phyloP scores from a whole-genome alignment of 768 basidiomycete species.

The Suillus bovinus region DNA sequence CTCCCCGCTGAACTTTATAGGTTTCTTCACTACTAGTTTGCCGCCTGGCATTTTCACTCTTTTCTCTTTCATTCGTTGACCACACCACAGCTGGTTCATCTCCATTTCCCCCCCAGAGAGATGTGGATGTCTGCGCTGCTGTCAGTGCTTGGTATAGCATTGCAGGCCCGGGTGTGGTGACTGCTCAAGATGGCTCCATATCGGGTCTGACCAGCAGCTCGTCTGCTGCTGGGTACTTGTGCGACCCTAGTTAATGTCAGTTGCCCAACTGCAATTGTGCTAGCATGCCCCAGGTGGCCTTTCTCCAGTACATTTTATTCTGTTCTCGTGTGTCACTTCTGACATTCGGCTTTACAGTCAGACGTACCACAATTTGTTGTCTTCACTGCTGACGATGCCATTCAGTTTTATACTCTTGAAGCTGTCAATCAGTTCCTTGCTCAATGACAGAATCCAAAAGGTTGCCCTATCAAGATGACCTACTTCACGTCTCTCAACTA shows the following conservation, averaged over 20 bases:
- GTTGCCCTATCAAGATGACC: conserved; percentile 74
- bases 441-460: conserved; percentile 74
- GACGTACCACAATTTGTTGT: conserved; percentile 69
- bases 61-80: conserved; percentile 1
- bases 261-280: conserved; percentile 75
- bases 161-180: conserved; percentile 17
- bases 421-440: conserved; percentile 74
- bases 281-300: conserved; percentile 74
- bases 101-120: neutral
- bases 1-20: neutral
- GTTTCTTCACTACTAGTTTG: neutral
- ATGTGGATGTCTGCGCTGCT: conserved; percentile 13
- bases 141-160: conserved; percentile 3
- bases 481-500: conserved; percentile 72
- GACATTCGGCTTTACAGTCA: conserved; percentile 35
- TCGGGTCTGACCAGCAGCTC: conserved; percentile 52
- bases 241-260: conserved; percentile 63
- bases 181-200: conserved; percentile 51
- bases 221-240: conserved; percentile 66
- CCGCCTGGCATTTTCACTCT: neutral
- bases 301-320: conserved; percentile 45
- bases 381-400: conserved; percentile 75
- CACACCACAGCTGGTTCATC: neutral
- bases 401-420: conserved; percentile 76
- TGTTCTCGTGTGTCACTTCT: neutral